These are phyloP conservation scores for Amanita jacksonii DNA, from an alignment of 768 basidiomycete genomes.

Conservation along the genomic window DNA sequence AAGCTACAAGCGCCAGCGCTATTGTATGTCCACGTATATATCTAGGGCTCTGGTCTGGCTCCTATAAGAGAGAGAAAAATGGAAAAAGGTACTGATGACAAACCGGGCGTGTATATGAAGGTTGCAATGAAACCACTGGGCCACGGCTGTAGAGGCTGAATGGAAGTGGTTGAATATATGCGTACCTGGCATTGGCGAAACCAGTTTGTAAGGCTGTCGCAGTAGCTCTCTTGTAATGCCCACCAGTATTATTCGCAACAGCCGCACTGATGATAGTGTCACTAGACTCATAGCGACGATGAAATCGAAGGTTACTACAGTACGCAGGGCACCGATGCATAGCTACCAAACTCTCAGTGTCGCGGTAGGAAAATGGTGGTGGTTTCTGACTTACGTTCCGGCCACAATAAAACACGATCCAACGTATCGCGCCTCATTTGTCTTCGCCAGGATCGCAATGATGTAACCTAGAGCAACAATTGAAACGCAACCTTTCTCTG, in stretches of 20 bases:
- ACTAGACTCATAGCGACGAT: not conserved
- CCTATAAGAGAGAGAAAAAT: too few relatives aligned
- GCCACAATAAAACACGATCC: slow-evolving; percentile 48
- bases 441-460: slow-evolving; percentile 39
- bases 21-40: slow-evolving; percentile 56
- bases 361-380: not conserved
- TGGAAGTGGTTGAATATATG: not conserved
- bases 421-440: slow-evolving; percentile 37
- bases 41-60: slow-evolving; percentile 43
- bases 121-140: slow-evolving; percentile 56
- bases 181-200: slow-evolving; percentile 44
- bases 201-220: slow-evolving; percentile 46
- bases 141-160: too few relatives aligned
- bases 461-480: slow-evolving; percentile 49
- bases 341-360: slow-evolving; percentile 20
- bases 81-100: not conserved
- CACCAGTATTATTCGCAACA: slow-evolving; percentile 51
- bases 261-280: slow-evolving; percentile 31
- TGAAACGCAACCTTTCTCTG: too few relatives aligned
- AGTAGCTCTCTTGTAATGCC: slow-evolving; percentile 57
- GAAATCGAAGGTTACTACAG: slow-evolving; percentile 21
- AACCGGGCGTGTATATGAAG: slow-evolving; percentile 48
- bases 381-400: slow-evolving; percentile 33
- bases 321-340: slow-evolving; percentile 49
- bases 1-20: slow-evolving; percentile 39